Conservation (phyloP, 2,329 filamentous ascomycete species). For the Trichoderma sp. region DNA sequence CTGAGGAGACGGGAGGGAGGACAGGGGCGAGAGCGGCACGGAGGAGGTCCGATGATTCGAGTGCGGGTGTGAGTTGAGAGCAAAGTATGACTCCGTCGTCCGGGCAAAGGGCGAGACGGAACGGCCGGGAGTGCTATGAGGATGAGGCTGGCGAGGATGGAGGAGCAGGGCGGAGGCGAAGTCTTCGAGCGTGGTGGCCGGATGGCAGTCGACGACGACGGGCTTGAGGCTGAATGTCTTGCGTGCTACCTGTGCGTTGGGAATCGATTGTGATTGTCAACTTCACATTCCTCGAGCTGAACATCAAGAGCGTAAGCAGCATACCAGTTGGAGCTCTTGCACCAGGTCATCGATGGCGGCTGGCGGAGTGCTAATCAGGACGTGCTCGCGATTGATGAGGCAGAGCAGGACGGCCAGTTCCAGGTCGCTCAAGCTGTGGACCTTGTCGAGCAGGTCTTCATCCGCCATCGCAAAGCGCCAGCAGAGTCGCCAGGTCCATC, state of each 20-base stretch:
- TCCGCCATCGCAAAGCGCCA: constrained; percentile 56
- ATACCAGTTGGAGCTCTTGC: constrained; percentile 71
- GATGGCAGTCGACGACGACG: constrained; percentile 70
- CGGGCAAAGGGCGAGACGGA: constrained; percentile 33
- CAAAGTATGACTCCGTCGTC: constrained; percentile 38
- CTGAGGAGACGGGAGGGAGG: constrained; percentile 36
- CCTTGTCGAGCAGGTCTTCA: constrained; percentile 63
- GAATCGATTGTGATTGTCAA: not conserved
- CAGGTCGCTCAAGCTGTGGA: constrained; percentile 80
- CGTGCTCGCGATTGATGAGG: constrained; percentile 80
- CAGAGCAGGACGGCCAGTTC: constrained; percentile 85
- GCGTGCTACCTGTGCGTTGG: constrained; percentile 57
- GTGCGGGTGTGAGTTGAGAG: constrained; percentile 37
- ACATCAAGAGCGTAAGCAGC: not conserved
- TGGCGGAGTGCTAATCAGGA: constrained; percentile 74
- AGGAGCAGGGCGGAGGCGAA: constrained; percentile 72
- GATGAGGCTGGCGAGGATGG: constrained; percentile 29
- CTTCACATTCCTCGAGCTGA: not conserved
- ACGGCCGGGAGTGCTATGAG: constrained; percentile 31
- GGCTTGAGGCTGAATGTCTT: constrained; percentile 73
- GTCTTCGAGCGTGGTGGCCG: constrained; percentile 75
- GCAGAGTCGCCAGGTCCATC: constrained; percentile 32
- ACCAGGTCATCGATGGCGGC: constrained; percentile 67
- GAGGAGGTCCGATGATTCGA: constrained; percentile 33
- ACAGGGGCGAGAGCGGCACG: constrained; percentile 35